Evolutionary conservation across 2,329 filamentous ascomycete genomes (phyloP), one percentile per base, ranked within the genome.

Genomic region (Calonectria pseudoreteaudii): DNA sequence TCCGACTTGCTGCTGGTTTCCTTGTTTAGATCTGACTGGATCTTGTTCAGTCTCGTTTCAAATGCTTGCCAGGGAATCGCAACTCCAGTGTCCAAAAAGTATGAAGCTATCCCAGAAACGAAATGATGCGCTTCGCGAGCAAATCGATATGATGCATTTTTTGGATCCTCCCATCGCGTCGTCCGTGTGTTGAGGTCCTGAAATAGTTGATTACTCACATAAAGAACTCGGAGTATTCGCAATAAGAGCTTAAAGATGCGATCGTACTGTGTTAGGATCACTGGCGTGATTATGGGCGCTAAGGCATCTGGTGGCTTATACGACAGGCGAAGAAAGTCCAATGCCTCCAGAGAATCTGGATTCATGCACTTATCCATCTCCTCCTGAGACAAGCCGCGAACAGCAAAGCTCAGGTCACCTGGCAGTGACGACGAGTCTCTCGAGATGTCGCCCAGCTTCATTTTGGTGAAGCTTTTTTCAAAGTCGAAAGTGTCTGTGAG

Each of bases 271-370:
- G 92, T 87, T 14, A 98, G 85, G 1, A 93, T 90, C 0, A 88
- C 83, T 0, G 91, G 88, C 0, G 95, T 95, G 52, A 99, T 92
- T 74, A 98, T 89, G 0, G 92, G 88, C 50, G 92, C 88, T 0
- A 98, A 87, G 1, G 94, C 91, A 0, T 90, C 84, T 0, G 95
- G 93, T 0, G 95, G 89, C 50, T 93, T 94, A 84, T 98, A 98
- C 58, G 95, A 94, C 10, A 99, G 86, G 2, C 95, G 92, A 20
- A 99, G 87, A 80, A 99, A 98, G 84, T 98, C 97, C n/a, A 98
- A 88, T 0, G 97, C 97, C 81, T 96, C 93, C 23, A 98, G 89
- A 0, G 93, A 94, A 81, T 94, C 90, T 0, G 95, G 93, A 79
- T 98, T 91, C 88, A 97, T 93, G 83, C 95, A 96, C 75, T 90